Conservation (phyloP, 345 rosid genomes). For the Citrus inodora region DNA sequence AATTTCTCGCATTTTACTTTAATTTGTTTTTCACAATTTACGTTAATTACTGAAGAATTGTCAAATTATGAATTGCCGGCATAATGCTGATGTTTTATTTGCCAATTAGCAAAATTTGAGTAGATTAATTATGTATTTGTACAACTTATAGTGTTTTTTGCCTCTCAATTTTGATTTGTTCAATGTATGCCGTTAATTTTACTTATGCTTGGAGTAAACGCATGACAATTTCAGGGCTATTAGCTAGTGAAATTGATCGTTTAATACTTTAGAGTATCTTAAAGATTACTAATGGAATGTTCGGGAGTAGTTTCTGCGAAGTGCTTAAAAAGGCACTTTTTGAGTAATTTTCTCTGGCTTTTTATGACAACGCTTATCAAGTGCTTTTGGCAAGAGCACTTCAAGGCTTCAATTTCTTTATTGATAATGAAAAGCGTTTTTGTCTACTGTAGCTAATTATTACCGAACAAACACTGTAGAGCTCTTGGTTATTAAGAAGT, state of each 20-base stretch:
- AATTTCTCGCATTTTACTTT: not conserved
- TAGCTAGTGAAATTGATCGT: not conserved
- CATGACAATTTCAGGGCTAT: not conserved
- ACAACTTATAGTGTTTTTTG: not conserved
- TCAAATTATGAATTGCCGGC: not conserved
- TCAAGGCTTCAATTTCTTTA: not conserved
- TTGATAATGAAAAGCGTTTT: not conserved
- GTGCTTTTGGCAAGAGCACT: not conserved
- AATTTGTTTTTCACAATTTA: not conserved
- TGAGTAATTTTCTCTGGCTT: not conserved
- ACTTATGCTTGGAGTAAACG: not conserved
- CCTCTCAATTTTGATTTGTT: not conserved
- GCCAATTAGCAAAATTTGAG: not conserved
- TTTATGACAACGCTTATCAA: not conserved
- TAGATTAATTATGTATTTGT: not conserved
- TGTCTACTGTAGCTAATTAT: not conserved
- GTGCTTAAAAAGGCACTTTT: not conserved
- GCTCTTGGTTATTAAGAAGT: not conserved
- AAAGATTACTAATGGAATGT: not conserved
- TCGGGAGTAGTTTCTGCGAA: not conserved
- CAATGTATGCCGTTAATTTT: not conserved
- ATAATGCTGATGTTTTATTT: not conserved
- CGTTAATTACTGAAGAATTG: not conserved
- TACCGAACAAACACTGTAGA: not conserved
- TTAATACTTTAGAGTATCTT: not conserved